Evolutionary conservation across 2,329 filamentous ascomycete species (phyloP).

Genomic region (Metarhizium humberi): DNA sequence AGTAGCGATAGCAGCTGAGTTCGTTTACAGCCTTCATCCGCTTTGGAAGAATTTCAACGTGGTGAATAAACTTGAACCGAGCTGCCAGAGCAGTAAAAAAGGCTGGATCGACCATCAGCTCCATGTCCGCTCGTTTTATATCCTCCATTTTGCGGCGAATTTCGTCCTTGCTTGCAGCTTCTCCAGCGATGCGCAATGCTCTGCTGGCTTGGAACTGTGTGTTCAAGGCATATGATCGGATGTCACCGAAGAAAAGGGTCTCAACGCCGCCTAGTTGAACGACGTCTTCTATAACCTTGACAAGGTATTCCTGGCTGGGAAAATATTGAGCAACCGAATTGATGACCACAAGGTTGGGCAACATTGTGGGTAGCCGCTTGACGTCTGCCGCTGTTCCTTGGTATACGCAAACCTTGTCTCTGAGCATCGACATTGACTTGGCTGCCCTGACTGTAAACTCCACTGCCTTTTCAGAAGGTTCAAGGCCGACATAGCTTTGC

Average conservation of each 20-base stretch:
- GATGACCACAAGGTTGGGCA: slow-evolving; percentile 13
- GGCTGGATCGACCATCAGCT: slow-evolving; percentile 15
- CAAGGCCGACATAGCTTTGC: slow-evolving; percentile 18
- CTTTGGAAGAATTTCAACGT: slow-evolving; percentile 17
- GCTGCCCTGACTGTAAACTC: slow-evolving; percentile 11
- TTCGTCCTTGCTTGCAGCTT: not conserved
- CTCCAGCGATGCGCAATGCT: slow-evolving; percentile 4
- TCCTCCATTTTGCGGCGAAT: slow-evolving; percentile 1
- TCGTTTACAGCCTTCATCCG: slow-evolving; percentile 16
- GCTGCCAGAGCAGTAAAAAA: slow-evolving; percentile 13
- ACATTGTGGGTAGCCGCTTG: not conserved
- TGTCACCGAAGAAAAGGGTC: slow-evolving; percentile 13
- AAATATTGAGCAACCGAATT: slow-evolving; percentile 22
- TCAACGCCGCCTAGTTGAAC: not conserved
- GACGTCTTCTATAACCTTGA: slow-evolving; percentile 7
- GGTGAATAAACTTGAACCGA: slow-evolving; percentile 9
- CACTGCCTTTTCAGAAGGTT: slow-evolving; percentile 14
- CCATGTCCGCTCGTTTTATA: slow-evolving; percentile 10
- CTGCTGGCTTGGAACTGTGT: slow-evolving; percentile 8
- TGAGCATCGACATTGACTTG: slow-evolving; percentile 7
- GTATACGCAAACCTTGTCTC: slow-evolving; percentile 8
- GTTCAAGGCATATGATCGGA: slow-evolving; percentile 11
- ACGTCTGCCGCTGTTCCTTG: slow-evolving; percentile 14
- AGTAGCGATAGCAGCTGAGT: slow-evolving; percentile 16
- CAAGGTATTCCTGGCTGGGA: slow-evolving; percentile 15